Conservation (phyloP, 768 basidiomycete genomes). For the Leccinum incarnatum region DNA sequence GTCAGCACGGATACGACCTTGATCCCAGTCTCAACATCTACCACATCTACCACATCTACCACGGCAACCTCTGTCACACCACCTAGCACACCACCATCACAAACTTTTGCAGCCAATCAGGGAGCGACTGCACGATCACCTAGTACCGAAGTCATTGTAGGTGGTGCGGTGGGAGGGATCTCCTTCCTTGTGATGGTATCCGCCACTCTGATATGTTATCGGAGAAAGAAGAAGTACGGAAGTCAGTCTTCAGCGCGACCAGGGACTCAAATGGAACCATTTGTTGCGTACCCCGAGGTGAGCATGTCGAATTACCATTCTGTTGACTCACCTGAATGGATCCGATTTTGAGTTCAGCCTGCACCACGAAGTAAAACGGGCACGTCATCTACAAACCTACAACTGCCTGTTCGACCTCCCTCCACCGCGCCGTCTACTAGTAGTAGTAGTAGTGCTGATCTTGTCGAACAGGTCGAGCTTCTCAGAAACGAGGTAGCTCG, state of each 20-base stretch:
- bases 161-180: slow-evolving; percentile 8
- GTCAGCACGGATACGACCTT: too few species aligned
- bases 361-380: not conserved
- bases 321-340: not conserved
- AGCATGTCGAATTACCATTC: not conserved
- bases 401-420: not conserved
- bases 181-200: not conserved
- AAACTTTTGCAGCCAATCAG: not conserved
- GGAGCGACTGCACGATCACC: not conserved
- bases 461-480: not conserved
- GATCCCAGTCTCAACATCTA: too few species aligned
- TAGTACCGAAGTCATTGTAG: slow-evolving; percentile 1
- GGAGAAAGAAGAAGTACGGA: not conserved
- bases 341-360: not conserved
- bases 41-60: not conserved
- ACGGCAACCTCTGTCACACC: not conserved
- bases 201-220: not conserved
- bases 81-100: not conserved
- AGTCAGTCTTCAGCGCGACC: not conserved
- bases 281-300: not conserved
- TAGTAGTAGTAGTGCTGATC: not conserved
- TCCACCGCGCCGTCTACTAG: not conserved
- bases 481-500: not conserved
- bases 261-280: not conserved
- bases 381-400: not conserved